phyloP scores from a whole-genome alignment of 2,329 filamentous ascomycete genomes.

The Amylocarpus encephaloides region DNA sequence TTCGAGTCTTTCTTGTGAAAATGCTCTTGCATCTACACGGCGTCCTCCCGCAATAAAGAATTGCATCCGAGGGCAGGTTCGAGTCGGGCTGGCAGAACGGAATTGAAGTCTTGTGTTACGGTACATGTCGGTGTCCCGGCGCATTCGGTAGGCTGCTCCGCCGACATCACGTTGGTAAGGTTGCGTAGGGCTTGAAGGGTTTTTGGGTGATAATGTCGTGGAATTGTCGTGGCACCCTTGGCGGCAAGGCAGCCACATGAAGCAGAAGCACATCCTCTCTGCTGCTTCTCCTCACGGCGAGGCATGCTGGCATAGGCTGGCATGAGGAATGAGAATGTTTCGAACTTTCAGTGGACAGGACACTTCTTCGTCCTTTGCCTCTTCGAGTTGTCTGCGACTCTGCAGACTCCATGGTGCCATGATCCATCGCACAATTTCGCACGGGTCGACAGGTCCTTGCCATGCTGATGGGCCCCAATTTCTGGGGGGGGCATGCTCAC shows the following conservation, averaged over 20 bases:
- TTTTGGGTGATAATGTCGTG: not conserved
- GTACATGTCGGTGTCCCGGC: constrained; percentile 4
- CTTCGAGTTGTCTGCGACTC: not conserved
- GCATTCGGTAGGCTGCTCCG: constrained; percentile 18
- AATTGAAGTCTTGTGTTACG: too few relatives aligned
- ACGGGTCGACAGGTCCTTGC: too few relatives aligned
- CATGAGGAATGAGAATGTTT: too few relatives aligned
- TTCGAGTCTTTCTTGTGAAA: too few relatives aligned
- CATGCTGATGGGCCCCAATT: constrained; percentile 4
- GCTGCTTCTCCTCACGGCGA: not conserved
- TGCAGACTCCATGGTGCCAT: not conserved
- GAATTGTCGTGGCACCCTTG: not conserved
- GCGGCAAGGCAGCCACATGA: not conserved
- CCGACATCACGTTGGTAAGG: constrained; percentile 7
- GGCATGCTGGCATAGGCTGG: not conserved
- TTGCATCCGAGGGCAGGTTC: too few relatives aligned
- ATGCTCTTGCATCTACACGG: too few relatives aligned
- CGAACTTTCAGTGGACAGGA: too few relatives aligned
- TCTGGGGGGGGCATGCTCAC: too few relatives aligned
- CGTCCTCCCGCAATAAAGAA: too few relatives aligned
- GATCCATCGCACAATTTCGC: not conserved
- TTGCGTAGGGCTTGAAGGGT: not conserved
- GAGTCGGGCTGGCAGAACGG: too few relatives aligned
- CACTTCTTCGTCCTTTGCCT: too few relatives aligned
- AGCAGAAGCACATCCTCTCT: too few relatives aligned